Base-by-base conservation (phyloP, 164 flowering plant species). In the Aristolochia californica region DNA sequence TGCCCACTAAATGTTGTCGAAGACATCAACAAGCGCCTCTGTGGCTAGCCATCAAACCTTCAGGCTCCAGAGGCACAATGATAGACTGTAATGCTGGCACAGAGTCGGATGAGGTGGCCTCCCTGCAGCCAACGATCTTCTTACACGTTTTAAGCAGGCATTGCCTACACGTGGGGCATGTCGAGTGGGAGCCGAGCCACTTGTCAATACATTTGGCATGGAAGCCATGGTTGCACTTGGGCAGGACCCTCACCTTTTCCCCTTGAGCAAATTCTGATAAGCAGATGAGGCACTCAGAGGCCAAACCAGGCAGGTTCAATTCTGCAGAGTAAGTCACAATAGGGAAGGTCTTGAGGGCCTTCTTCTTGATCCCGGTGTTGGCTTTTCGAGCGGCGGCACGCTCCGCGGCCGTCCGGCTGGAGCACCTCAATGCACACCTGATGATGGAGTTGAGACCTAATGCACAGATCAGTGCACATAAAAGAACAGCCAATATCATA, bases 81-180 rank as follows among this genome's bases (percentile, higher is more conserved):
- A 34, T 12, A 12, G 40, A 34, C 4, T 34, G 34, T 7, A 28
- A 28, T 28, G 20, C n/a, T 21, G 30, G 57, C 38, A 9, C 44
- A 9, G 44, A 3, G 17, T 7, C 3, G 15, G 9, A 3, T 14
- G 14, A 0, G 18, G 16, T 22, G 13, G 15, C 18, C 76, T 57
- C 7, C 63, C 66, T 0, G 67, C 10, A 67, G 5, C 77, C 75
- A 2, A 69, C 76, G 9, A 78, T 81, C 70, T 84, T 81, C 21
- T 74, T 77, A 63, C 84, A 81, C 0, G 77, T 78, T 43, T 74
- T 75, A 10, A 77, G 63, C 1, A 83, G 76, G 78, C 83, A 79
- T 62, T 80, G 79, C 45, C 94, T 63, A 61, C 97, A 91, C 16
- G 85, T 85, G 1, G 97, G 97, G 71, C 97, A 91, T 0, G 97